Evolutionary conservation across 2,329 filamentous ascomycete genomes (phyloP), one percentile per base, ranked within the genome.

Genomic region (Colletotrichum liaoningense): DNA sequence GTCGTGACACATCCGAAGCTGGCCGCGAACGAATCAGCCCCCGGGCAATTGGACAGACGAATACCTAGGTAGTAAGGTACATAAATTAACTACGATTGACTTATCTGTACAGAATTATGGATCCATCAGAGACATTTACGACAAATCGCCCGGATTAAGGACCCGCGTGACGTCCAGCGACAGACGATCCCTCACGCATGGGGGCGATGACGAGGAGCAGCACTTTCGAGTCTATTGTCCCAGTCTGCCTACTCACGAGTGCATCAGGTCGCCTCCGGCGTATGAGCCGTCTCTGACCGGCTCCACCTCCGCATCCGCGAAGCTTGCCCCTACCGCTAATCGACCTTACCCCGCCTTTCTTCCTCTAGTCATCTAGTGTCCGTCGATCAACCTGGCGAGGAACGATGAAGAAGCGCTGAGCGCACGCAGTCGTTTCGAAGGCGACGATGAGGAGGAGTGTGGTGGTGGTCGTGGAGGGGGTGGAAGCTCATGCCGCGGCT

Each of bases 231-330:
- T 35, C 33, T 35, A 12, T 2, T 35, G 9, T 35, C 33, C 33
- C 33, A 35, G 33, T 35, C 30, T 30, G 30, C 30, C 33, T 35
- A 35, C 33, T 35, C 33, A 12, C 33, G 3, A 35, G 33, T 35
- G 33, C 33, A 35, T 49, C 46, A 56, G 67, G n/a, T n/a, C 42
- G 11, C 67, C 60, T 30, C 71, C 67, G 28, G 67, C 71, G 28
- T 73, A 72, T 14, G 67, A 72, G 62, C 28, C 46, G 11, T 57
- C 69, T 19, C 24, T 59, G 49, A 14, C 42, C 24, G 67, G 24
- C 8, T 60, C 60, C 54, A 28, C 69, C 16, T 8, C 54, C 8
- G 30, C 24, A 22, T 16, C 33, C 33, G 24, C 22, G 16, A 46
- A 26, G n/a, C 54, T n/a, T 5, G 63, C 24, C n/a, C 14, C 33